Base-by-base conservation (phyloP, 179 eudicot genomes). In the Gypsophila paniculata region DNA sequence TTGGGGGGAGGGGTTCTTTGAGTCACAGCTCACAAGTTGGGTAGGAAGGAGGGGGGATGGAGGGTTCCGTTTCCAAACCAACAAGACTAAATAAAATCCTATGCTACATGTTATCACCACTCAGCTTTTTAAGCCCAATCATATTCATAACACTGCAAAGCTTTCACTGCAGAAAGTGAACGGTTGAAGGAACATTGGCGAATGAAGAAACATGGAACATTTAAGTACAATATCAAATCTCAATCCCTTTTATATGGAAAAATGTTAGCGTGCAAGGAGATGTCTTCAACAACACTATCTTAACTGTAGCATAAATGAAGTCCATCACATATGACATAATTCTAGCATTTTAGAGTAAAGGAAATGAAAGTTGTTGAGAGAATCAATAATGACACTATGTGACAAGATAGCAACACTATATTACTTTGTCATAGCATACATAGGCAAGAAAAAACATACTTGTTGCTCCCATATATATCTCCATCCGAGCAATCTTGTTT, bases 401-500 rank as follows among this genome's bases (percentile, higher is more conserved):
- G 48, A 38, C 55, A 11, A 70, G 69, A 77, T 42, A 71, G 69
- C 58, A 57, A 39, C 63, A 65, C 14, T 19, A n/a, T 34, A 48
- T 21, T 46, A 74, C 51, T 51, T 52, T 59, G 39, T 38, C n/a
- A 61, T 1, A 59, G 11, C 46, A 2, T 2, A 23, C 26, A 79
- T 9, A 58, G 39, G 19, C 1, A 59, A 34, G 21, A 15, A 52
- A n/a, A 39, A 57, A 72, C 82, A 6, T 78, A 87, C 87, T 72
- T 77, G 53, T 73, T 69, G 42, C 72, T 55, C 71, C 76, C 39
- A 4, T 49, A 61, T 72, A 69, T 68, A 57, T 74, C 65, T 78
- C 72, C 53, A 76, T 71, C 70, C 87, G 78, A 61, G 76, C 75
- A 70, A 68, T 75, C 76, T 85, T 82, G 34, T 57, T 64, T 62